Evolutionary conservation across 1,284 basidiomycete genomes (phyloP).

Genomic region (Neonothopanus nambi): DNA sequence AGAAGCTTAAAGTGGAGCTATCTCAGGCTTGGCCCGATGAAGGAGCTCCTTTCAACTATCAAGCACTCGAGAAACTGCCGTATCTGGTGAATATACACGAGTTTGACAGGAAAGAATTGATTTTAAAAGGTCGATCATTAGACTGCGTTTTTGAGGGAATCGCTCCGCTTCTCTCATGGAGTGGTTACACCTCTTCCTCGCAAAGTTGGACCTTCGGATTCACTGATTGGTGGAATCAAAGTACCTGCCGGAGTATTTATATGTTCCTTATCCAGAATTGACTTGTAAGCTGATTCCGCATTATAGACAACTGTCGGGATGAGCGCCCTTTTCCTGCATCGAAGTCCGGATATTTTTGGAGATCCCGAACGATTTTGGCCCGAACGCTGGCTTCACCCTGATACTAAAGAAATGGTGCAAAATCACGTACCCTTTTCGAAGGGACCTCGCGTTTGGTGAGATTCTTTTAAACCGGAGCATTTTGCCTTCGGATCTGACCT

Average conservation of each 20-base stretch:
- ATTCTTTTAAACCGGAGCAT: not conserved
- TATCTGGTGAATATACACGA: constrained; percentile 17
- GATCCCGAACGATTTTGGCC: constrained; percentile 29
- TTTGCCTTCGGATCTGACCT: not conserved
- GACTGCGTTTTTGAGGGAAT: constrained; percentile 27
- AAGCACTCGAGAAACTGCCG: constrained; percentile 17
- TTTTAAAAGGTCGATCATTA: constrained; percentile 1
- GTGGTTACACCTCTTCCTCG: constrained; percentile 22
- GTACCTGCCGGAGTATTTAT: constrained; percentile 25
- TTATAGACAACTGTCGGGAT: constrained; percentile 25
- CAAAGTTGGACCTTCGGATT: constrained; percentile 17
- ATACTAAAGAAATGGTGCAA: constrained; percentile 23
- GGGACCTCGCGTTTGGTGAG: constrained; percentile 32
- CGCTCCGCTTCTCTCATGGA: constrained; percentile 23
- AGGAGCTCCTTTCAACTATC: constrained; percentile 6
- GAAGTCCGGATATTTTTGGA: constrained; percentile 20
- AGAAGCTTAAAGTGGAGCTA: constrained; percentile 15
- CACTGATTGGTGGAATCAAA: constrained; percentile 18
- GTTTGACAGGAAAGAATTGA: not conserved
- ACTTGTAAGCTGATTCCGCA: not conserved
- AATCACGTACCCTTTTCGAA: constrained; percentile 33
- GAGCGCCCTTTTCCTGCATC: constrained; percentile 23
- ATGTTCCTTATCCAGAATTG: not conserved
- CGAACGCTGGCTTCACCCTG: constrained; percentile 26
- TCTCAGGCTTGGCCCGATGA: constrained; percentile 18